A percentile compares a stretch with the other conserved stretches of the same genome.
Conservation (phyloP, 192 early-diverging fungal species). For the Coemansia sp. region DNA sequence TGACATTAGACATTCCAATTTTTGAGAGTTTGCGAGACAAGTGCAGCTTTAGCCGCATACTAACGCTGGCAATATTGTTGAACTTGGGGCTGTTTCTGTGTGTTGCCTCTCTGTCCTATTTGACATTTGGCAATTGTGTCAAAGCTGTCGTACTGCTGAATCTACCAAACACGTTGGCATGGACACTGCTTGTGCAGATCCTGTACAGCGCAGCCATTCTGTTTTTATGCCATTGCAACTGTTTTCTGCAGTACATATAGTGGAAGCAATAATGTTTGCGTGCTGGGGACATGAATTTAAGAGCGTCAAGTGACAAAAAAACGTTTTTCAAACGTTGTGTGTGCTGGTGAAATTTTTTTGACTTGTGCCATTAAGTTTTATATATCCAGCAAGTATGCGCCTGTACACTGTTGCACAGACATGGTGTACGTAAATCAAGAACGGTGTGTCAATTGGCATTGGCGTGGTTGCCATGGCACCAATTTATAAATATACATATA, state of each 20-base stretch:
- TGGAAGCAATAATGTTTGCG: slow-evolving; percentile 80
- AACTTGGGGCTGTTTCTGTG: slow-evolving; percentile 82
- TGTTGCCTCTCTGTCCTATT: slow-evolving; percentile 80
- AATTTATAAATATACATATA: too few relatives aligned
- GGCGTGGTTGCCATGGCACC: too few relatives aligned
- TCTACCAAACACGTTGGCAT: slow-evolving; percentile 66
- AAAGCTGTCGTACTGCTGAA: slow-evolving; percentile 89
- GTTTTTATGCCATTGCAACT: slow-evolving; percentile 92
- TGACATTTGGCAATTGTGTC: slow-evolving; percentile 81
- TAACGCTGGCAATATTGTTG: slow-evolving; percentile 70
- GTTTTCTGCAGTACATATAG: slow-evolving; percentile 92
- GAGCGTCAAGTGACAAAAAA: slow-evolving; percentile 87
- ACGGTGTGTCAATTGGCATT: too few relatives aligned
- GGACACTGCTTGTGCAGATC: slow-evolving; percentile 75
- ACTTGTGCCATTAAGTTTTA: slow-evolving; percentile 74
- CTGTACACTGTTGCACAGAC: too few relatives aligned
- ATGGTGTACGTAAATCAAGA: too few relatives aligned
- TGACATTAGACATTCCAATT: slow-evolving; percentile 76
- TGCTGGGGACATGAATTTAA: slow-evolving; percentile 74
- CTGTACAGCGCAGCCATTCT: slow-evolving; percentile 91
- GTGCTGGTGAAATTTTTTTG: slow-evolving; percentile 77
- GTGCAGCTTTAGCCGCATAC: slow-evolving; percentile 72
- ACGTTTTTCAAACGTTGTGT: slow-evolving; percentile 66
- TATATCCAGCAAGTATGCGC: slow-evolving; percentile 65
- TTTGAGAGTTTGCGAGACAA: slow-evolving; percentile 82